Conservation (phyloP, 495 filamentous ascomycete species). For the Niebla homalea region DNA sequence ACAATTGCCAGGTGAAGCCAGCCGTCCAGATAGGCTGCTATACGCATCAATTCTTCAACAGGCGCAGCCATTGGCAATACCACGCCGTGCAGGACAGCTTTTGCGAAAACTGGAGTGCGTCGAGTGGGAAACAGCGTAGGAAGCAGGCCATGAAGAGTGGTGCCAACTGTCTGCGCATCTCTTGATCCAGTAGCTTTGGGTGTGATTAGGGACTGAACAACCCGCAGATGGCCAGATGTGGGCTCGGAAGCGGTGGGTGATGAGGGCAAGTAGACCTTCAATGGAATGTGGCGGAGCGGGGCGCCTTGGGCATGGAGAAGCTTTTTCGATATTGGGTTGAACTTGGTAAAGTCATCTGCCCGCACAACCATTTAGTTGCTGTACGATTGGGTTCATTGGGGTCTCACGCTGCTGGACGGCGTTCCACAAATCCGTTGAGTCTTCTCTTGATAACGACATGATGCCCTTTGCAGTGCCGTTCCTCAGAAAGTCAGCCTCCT, state of each 20-base stretch:
- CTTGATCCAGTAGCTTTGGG: conserved; percentile 33
- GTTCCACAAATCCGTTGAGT: conserved; percentile 78
- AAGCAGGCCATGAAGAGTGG: conserved; percentile 60
- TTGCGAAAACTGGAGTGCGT: conserved; percentile 77
- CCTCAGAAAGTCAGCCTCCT: conserved; percentile 87
- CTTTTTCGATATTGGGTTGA: conserved; percentile 58
- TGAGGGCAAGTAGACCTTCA: conserved; percentile 80
- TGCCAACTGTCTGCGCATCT: conserved; percentile 68
- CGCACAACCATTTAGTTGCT: not conserved
- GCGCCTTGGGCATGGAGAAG: conserved; percentile 62
- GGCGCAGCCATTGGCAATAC: conserved; percentile 69
- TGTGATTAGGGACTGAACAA: conserved; percentile 54
- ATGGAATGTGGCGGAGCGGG: conserved; percentile 65
- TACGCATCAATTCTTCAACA: conserved; percentile 73
- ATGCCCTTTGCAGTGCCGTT: conserved; percentile 86
- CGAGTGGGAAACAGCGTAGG: conserved; percentile 81
- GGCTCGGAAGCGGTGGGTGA: conserved; percentile 30
- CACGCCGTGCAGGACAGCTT: conserved; percentile 77
- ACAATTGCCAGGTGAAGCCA: conserved; percentile 78
- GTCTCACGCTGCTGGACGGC: conserved; percentile 63
- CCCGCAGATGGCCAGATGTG: conserved; percentile 41
- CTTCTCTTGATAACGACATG: conserved; percentile 80
- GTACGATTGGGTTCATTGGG: not conserved
- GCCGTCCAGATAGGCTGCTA: conserved; percentile 78
- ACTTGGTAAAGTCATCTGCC: conserved; percentile 60